Evolutionary conservation across 257 asterid genomes (phyloP), one percentile per base, ranked within the genome.

Genomic region (Nicotiana sylvestris): DNA sequence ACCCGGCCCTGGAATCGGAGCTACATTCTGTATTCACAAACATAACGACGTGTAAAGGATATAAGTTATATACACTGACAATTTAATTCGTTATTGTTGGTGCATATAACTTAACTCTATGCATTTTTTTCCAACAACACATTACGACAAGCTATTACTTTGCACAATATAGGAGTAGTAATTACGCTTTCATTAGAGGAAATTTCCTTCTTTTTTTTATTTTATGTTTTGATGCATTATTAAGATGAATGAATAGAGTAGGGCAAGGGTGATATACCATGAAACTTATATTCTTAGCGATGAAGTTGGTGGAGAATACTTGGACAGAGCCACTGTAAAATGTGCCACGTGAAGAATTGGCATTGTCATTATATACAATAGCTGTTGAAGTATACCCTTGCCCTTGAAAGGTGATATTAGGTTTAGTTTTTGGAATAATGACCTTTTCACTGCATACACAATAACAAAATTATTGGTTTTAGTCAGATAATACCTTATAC

Each of bases 371-470:
- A 97, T 97, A 96, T 46, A 88, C 88, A 10, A 96, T 94, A 69
- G 98, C 98, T 0, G 99, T 96, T 78, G 98, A 83, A 25, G 94
- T 92, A 37, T 84, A 96, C 25, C 98, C 98, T 88, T 96, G 99
- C 80, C 99, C 98, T 89, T 94, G 98, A 53, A 94, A 96, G 13
- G 99, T 94, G 83, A 96, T 87, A 56, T 96, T 96, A 0, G 94
- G 87, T 88, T 96, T 96, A 69, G 82, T 86, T 82, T 55, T 94
- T 16, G 95, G 95, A 37, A 94, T 83, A 3, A 70, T 90, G n/a
- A 96, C 97, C 82, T 93, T 94, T 87, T 94, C 99, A 83, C 99
- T 96, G 86, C 25, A 85, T 67, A 8, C 74, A 39, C 67, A 39
- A 37, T 15, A 77, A 27, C 10, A 25, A 61, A 74, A 46, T 9